Evolutionary conservation across 2,329 filamentous ascomycete genomes (phyloP), one percentile per base, ranked within the genome.

Genomic region (Ceratocystis colombiana): DNA sequence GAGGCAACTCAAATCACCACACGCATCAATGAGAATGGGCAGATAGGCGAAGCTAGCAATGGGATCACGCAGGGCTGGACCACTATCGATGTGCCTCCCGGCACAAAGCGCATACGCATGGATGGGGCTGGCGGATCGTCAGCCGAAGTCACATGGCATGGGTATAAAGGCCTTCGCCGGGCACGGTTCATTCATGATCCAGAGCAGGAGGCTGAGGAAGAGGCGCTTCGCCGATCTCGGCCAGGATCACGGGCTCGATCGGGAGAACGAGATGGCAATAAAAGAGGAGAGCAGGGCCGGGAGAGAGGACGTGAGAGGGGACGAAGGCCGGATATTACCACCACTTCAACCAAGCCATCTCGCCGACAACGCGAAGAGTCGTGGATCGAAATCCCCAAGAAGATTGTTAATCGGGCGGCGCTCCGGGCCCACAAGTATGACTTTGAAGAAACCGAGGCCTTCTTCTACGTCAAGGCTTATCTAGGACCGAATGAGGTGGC

Each of bases 331-430:
- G 48, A 76, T 12, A 78, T 80, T 41, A 74, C 82, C 50, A 82
- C 84, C 62, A 77, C 84, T 37, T 82, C 84, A 62, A 81, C 83
- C 70, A 59, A 7, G 28, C 55, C 28, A 8, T 37, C 55, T 25
- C 28, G 28, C 5, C 55, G 55, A 5, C 55, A 81, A 41, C 81
- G 83, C 66, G 84, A 88, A 2, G 28, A 37, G 68, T 89, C 96
- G 79, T 97, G 93, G 93, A 99, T 94, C 0, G 94, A 97, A 76
- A 90, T 99, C 71, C 96, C 93, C 59, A 96, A 96, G 77, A 92
- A 96, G 71, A 77, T 97, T 45, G 90, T 97, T 17, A 81, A 87
- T 67, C 85, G 88, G 64, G 91, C 96, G 73, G 94, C 94, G 20
- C 89, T 97, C 70, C 87, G 96, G 71, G 81, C 88, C 71, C 78